A percentile compares a stretch with the other conserved stretches of the same genome.
phyloP scores from a whole-genome alignment of 23 red algal species.

The Pyropia yezoensis region DNA sequence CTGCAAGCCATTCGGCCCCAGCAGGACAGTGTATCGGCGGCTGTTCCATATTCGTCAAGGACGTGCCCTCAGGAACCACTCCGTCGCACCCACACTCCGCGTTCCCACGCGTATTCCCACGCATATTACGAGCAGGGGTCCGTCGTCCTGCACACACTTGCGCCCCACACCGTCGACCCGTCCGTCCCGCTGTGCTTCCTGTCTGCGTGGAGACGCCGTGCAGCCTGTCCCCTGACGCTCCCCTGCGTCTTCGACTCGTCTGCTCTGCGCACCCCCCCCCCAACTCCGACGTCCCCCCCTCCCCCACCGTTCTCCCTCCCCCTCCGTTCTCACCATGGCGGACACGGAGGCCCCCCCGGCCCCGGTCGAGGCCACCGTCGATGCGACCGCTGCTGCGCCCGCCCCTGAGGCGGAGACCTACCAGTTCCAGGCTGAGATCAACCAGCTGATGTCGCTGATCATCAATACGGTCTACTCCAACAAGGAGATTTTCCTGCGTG shows the following conservation, averaged over 20 bases:
- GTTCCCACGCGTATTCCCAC: too few relatives aligned
- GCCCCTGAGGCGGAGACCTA: constrained; percentile 78
- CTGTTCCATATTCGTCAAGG: too few relatives aligned
- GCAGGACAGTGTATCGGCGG: too few relatives aligned
- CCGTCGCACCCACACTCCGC: too few relatives aligned
- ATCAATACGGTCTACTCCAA: constrained; percentile 96
- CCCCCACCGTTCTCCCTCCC: background rate
- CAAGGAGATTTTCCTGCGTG: constrained; percentile 90
- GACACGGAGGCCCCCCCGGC: constrained; percentile 18
- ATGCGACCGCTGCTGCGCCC: background rate
- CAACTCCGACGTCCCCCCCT: too few relatives aligned
- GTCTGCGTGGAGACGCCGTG: background rate
- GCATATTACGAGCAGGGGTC: too few relatives aligned
- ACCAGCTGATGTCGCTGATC: constrained; percentile 99
- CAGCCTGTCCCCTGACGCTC: background rate
- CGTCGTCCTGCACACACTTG: too few relatives aligned
- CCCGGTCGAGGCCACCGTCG: constrained; percentile 1
- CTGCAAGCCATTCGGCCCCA: too few relatives aligned
- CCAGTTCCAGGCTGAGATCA: constrained; percentile 99
- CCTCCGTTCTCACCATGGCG: constrained; percentile 2
- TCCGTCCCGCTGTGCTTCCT: background rate
- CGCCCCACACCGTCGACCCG: background rate
- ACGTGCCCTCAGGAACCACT: too few relatives aligned
- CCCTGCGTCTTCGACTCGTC: too few relatives aligned
- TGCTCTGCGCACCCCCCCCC: background rate